Evolutionary conservation across 148 eudicot genomes (phyloP), one percentile per base, ranked within the genome.

Genomic region (Chenopodium quinoa): DNA sequence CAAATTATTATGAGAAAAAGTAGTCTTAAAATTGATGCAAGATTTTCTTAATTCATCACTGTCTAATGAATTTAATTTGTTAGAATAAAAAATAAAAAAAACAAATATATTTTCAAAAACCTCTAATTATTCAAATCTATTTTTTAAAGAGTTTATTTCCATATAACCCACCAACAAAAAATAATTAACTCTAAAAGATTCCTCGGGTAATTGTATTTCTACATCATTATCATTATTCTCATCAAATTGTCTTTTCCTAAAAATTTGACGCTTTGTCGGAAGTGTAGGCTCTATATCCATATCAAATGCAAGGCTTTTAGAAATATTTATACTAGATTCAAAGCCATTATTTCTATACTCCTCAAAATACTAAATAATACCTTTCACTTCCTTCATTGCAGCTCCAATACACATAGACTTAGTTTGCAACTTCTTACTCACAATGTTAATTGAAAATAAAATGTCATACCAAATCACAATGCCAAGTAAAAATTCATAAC

Each of bases 271-370:
- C 25, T 71, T 71, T 37, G 75, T 34, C 20, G 50, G 50, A 34
- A 71, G 50, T 1, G n/a, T 71, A 11, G 75, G 23, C 54, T 73
- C 52, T 73, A 73, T n/a, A 44, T 73, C n/a, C 52, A 73, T 73
- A 19, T 34, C 75, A 40, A 34, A 1, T 40, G 11, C 67, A 63
- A 63, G 23, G 9, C 23, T 19, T 63, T 63, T n/a, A 9, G 67
- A 1, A 63, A 1, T 22, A 63, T 63, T 22, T 25, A 63, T 19
- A 25, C 67, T 63, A 17, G n/a, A 44, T 73, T 63, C 67, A 63
- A 63, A 63, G 27, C 67, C 27, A 4, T 14, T 9, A 63, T 5
- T 63, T 63, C 67, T 63, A 22, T 63, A 63, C 25, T 63, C 9
- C 9, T 63, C 23, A 19, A 63, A 63, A 22, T 22, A 63, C 22